phyloP scores from a whole-genome alignment of 495 filamentous ascomycete species.

The Penicillium pancosmium region DNA sequence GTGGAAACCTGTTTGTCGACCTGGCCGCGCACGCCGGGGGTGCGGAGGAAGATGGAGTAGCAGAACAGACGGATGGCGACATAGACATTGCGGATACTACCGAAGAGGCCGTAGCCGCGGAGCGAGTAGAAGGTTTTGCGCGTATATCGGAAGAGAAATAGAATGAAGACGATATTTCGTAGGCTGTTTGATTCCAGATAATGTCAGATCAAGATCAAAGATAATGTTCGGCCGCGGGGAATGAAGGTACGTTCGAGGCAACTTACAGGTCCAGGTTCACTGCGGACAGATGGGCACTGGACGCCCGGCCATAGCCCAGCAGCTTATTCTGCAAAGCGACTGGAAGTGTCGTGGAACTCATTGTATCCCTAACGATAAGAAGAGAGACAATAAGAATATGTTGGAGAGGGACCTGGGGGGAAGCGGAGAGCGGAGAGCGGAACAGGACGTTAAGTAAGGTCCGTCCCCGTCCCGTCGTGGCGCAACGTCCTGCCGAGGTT shows the following conservation, averaged over 20 bases:
- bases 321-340: constrained; percentile 48
- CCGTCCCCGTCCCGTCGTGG: constrained; percentile 1
- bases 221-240: constrained; percentile 16
- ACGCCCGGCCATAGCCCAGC: constrained; percentile 49
- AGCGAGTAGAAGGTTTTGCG: constrained; percentile 80
- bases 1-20: constrained; percentile 76
- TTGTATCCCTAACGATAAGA: constrained; percentile 24
- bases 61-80: constrained; percentile 65
- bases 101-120: constrained; percentile 84
- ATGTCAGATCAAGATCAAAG: not conserved
- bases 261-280: constrained; percentile 85
- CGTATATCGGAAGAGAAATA: constrained; percentile 86
- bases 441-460: constrained; percentile 22
- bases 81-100: constrained; percentile 74
- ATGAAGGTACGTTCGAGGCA: constrained; percentile 1
- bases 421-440: constrained; percentile 13
- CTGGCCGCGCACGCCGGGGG: constrained; percentile 79
- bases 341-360: constrained; percentile 41
- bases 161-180: constrained; percentile 85
- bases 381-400: constrained; percentile 23
- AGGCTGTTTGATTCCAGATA: constrained; percentile 52
- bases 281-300: constrained; percentile 59
- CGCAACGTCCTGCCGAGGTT: constrained; percentile 18
- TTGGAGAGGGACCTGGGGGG: not conserved
- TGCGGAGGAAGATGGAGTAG: constrained; percentile 83